Base-by-base conservation (phyloP, 371 early-diverging fungal genomes). In the Mucor saturninus region DNA sequence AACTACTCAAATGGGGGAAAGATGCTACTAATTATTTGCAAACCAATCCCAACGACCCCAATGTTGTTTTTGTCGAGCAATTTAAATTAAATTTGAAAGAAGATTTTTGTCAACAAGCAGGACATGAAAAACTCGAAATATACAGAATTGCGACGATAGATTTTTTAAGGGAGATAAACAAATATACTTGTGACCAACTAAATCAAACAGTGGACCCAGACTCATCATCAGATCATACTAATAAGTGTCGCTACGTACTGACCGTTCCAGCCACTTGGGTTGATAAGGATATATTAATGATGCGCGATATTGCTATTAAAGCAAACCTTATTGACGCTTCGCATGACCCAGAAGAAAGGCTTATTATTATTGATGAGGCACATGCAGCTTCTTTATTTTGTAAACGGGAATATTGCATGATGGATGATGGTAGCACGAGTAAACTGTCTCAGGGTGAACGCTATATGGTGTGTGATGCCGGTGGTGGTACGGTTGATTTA, bases 191-290 rank as follows among this genome's bases (percentile, higher is more conserved):
- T n/a, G 13, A 48, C n/a, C 39, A 54, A 15, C 35, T 62, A 1
- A 48, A 15, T 3, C 46, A 26, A 30, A 46, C 31, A n/a, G 11
- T n/a, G 48, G 29, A 14, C 37, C 46, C 28, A 14, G 9, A 2
- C 48, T 46, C 3, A 39, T 29, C n/a, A 28, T 55, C 35, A 39
- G 55, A 21, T 21, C 21, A 21, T 21, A 21, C 21, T 21, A 21
- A 21, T 21, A 21, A 21, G 21, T 21, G 21, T 21, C 21, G 21
- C 6, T 62, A 45, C 37, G 48, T 62, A 29, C 56, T 80, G 21
- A 80, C 80, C 0, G 75, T 80, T 0, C 77, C 80, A 21, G 76
- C 80, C 32, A 73, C 75, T 62, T 80, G 80, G 80, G 63, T 76
- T 1, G 72, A 77, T 46, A 61, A 64, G 28, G 76, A 76, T 28